Conservation (phyloP, 495 filamentous ascomycete genomes). For the Xylaria scruposa region DNA sequence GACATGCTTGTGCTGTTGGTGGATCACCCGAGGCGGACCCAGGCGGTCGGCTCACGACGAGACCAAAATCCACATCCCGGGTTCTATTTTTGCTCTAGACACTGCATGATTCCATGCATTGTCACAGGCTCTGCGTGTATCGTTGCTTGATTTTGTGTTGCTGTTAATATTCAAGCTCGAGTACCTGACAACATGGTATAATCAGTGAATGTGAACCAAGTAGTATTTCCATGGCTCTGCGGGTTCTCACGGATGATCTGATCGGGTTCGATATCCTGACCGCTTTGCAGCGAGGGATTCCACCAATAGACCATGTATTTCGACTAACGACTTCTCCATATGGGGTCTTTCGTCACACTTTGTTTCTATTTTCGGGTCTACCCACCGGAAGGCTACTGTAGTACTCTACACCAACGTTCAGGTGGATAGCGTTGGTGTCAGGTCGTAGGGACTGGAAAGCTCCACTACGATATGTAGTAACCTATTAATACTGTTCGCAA, state of each 20-base stretch:
- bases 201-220: background rate
- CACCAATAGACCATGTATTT: background rate
- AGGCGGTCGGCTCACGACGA: constrained; percentile 2
- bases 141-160: background rate
- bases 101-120: background rate
- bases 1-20: background rate
- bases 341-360: background rate
- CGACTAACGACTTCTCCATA: constrained; percentile 2
- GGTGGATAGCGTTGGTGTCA: constrained; percentile 2
- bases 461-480: background rate
- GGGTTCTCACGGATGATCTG: background rate
- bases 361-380: constrained; percentile 21
- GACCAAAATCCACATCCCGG: background rate
- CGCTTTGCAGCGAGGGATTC: constrained; percentile 1
- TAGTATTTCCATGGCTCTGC: background rate
- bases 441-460: constrained; percentile 4
- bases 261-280: constrained; percentile 5
- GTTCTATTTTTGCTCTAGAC: background rate
- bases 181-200: no score
- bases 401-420: background rate
- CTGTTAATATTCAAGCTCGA: background rate
- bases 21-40: constrained; percentile 10
- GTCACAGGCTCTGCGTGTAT: background rate
- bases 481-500: background rate
- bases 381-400: constrained; percentile 4